Evolutionary conservation across 2,329 filamentous ascomycete genomes (phyloP).

Genomic region (Aspergillus versicolor): DNA sequence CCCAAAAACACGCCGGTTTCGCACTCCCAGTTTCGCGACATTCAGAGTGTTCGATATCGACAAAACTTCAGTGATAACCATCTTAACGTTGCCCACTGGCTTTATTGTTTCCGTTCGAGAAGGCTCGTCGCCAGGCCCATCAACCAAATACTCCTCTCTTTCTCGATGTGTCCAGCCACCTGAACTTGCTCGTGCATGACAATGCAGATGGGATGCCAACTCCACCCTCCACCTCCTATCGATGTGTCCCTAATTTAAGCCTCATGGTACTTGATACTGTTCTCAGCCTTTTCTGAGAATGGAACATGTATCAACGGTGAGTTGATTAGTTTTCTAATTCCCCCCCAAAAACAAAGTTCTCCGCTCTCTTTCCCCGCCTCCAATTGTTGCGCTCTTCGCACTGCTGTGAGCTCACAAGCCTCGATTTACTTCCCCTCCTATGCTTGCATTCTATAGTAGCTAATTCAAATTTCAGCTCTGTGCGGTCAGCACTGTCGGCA

Average conservation of each 20-base stretch:
- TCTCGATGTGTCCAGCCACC: slow-evolving; percentile 19
- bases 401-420: not conserved
- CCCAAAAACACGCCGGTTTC: slow-evolving; percentile 10
- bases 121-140: not conserved
- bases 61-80: slow-evolving; percentile 2
- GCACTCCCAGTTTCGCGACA: not conserved
- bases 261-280: slow-evolving; percentile 32
- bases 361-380: not conserved
- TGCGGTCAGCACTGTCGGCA: slow-evolving; percentile 63
- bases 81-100: slow-evolving; percentile 2
- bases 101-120: slow-evolving; percentile 2
- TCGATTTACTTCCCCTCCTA: not conserved
- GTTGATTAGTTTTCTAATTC: slow-evolving; percentile 10
- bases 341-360: not conserved
- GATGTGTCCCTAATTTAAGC: slow-evolving; percentile 33
- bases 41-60: not conserved
- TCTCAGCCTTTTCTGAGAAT: slow-evolving; percentile 33
- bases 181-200: slow-evolving; percentile 23
- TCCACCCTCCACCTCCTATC: slow-evolving; percentile 28
- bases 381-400: not conserved
- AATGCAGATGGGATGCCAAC: slow-evolving; percentile 36
- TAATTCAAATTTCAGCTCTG: slow-evolving; percentile 49
- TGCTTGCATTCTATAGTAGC: not conserved
- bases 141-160: slow-evolving; percentile 8
- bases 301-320: slow-evolving; percentile 45